Base-by-base conservation (phyloP, 352 stramenopile genomes). In the Aphanomyces astaci region DNA sequence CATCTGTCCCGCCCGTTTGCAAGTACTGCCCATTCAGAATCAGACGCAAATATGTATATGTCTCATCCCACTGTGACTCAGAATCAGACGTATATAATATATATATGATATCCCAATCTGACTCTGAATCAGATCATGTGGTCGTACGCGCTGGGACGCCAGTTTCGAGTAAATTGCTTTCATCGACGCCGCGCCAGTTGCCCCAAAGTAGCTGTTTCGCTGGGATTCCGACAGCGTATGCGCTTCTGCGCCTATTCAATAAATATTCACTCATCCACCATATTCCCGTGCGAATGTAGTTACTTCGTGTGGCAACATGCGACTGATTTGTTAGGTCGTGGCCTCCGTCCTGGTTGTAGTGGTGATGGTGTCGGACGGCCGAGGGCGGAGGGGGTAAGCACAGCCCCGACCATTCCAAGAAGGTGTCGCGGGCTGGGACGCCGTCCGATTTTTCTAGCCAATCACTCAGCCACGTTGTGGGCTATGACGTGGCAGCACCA, bases 161-260 rank as follows among this genome's bases (percentile, higher is more conserved):
- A 65, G 28, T 65, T 65, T 65, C 4, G 56, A n/a, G 22, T 65
- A 65, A 36, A 65, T 65, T 43, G 36, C 31, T 31, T 53, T 65
- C 19, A 39, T 32, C 22, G 5, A 24, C n/a, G 32, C 7, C 9
- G 7, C 3, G 7, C 56, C 56, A 5, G 56, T 40, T 5, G 22
- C 39, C 10, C 56, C 56, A 53, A 65, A 65, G n/a, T 65, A 65
- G 2, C 32, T 30, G 36, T 53, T 53, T 1, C 33, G 56, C 56
- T 65, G 32, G n/a, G 22, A 24, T 5, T 53, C 19, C 1, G 40
- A 39, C 36, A 65, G 17, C 56, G 25, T 24, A 22, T 51, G 46
- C 25, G 24, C 15, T 32, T 27, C 56, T 28, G 24, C 10, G 4
- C 53, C 28, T 46, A 46, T 11, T 3, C 27, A 24, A 25, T 15